Percentiles rank a stretch among this genome's conserved stretches.
Evolutionary conservation across 2,329 filamentous ascomycete species (phyloP).

Genomic region (Talaromyces sp.): DNA sequence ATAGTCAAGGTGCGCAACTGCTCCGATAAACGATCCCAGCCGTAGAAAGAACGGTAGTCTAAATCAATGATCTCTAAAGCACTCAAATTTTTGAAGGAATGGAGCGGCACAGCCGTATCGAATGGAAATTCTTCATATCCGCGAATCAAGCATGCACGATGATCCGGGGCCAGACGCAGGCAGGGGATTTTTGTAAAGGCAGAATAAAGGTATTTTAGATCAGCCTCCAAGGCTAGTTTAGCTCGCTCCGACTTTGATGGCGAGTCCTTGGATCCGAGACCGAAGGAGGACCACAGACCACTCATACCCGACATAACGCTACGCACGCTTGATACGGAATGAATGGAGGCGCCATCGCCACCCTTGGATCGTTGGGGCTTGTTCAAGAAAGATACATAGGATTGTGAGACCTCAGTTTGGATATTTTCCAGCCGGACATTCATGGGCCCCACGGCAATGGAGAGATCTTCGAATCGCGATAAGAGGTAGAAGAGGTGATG

Average conservation of each 20-base stretch:
- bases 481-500: conserved; percentile 97
- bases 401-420: conserved; percentile 80
- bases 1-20: conserved; percentile 87
- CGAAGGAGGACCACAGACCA: conserved; percentile 85
- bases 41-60: conserved; percentile 95
- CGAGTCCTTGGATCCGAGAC: conserved; percentile 77
- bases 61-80: conserved; percentile 92
- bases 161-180: conserved; percentile 86
- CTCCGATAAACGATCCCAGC: conserved; percentile 92
- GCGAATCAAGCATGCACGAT: conserved; percentile 83
- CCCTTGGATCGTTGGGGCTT: conserved; percentile 80
- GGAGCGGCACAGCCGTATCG: conserved; percentile 93
- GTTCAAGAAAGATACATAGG: conserved; percentile 92
- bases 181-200: conserved; percentile 98
- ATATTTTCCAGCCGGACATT: conserved; percentile 94
- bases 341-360: conserved; percentile 80
- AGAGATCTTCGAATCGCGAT: conserved; percentile 90
- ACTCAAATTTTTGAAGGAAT: conserved; percentile 95
- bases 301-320: conserved; percentile 98
- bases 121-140: conserved; percentile 98
- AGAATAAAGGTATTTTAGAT: conserved; percentile 95
- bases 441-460: conserved; percentile 91
- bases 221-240: conserved; percentile 79
- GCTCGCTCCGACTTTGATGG: conserved; percentile 85
- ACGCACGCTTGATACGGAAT: conserved; percentile 93